Evolutionary conservation across 1,284 basidiomycete genomes (phyloP).

Genomic region (Erythrobasidium hasegawianum): DNA sequence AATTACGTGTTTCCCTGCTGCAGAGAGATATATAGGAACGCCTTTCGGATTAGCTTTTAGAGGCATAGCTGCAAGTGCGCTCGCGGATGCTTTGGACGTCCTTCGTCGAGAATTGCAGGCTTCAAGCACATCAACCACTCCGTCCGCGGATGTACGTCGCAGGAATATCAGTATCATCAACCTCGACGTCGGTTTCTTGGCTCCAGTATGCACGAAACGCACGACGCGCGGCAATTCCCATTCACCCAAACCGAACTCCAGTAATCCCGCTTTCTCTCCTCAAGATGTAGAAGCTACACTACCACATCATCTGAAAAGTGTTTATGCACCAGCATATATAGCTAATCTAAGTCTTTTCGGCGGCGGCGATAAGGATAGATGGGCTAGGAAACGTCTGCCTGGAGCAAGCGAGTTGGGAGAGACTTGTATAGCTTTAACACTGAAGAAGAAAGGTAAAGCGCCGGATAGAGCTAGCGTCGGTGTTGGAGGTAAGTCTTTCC

Average conservation of each 20-base stretch:
- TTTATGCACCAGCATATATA: slow-evolving; percentile 25
- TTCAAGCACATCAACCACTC: not conserved
- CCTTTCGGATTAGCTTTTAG: slow-evolving; percentile 10
- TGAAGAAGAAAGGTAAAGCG: slow-evolving; percentile 1
- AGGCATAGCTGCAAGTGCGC: slow-evolving; percentile 15
- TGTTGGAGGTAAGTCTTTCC: slow-evolving; percentile 14
- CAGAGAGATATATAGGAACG: slow-evolving; percentile 21
- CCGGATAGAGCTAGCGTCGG: slow-evolving; percentile 23
- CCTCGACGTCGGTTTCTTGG: slow-evolving; percentile 30
- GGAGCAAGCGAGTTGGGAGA: slow-evolving; percentile 9
- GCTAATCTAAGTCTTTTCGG: not conserved
- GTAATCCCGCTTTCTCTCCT: not conserved
- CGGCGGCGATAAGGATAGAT: not conserved
- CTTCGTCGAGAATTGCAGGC: slow-evolving; percentile 19
- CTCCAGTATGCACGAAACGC: slow-evolving; percentile 11
- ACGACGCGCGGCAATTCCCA: slow-evolving; percentile 14
- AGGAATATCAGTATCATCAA: slow-evolving; percentile 25
- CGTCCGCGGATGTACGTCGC: not conserved
- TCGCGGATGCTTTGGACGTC: slow-evolving; percentile 15
- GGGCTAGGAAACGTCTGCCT: slow-evolving; percentile 14
- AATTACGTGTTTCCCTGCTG: slow-evolving; percentile 21
- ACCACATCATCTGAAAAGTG: slow-evolving; percentile 8
- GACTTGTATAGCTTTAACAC: slow-evolving; percentile 5
- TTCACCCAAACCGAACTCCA: not conserved
- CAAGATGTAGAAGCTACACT: not conserved